Base-by-base conservation (phyloP, 2,329 filamentous ascomycete species). In the Magnaporthiopsis incrustans region DNA sequence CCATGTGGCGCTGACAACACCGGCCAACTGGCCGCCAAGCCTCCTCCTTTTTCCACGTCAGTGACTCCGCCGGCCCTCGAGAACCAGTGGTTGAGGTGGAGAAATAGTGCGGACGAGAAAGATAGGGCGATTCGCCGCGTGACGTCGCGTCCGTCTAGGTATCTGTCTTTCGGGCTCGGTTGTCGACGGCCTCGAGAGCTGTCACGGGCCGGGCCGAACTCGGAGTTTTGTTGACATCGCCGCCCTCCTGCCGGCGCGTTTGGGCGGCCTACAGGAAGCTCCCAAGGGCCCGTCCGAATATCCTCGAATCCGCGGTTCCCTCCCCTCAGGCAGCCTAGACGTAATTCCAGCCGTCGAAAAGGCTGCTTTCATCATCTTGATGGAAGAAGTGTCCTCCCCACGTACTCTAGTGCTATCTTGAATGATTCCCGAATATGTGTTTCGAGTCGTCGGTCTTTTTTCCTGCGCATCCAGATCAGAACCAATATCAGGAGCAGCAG, bases 361-460 rank as follows among this genome's bases (percentile, higher is more conserved):
- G 30, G 66, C 27, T 22, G 63, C 61, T 61, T 25, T 25, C 30
- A 59, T 82, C 79, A 85, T 73, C 84, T 78, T 3, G 84, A 79
- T 10, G 86, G 86, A 27, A 89, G 71, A 32, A 88, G 22, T 25
- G 44, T 71, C 60, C 81, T 85, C 64, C 85, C 77, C 27, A 81
- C 76, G 69, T 88, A 89, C 71, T 88, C 86, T 64, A 85, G 77
- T 22, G 77, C 74, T 58, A 88, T 75, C 66, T 74, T 78, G 12
- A 92, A 72, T 18, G 87, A 78, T 0, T 88, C 85, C 60, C 89
- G 79, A 4, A 92, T 84, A n/a, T 90, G 80, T 67, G 90, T 89
- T 72, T 94, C 90, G 1, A 93, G 74, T 65, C 90, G 80, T 60
- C 84, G 79, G 70, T 94, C 90, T 69, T 88, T 89, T 71, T 85